These are phyloP conservation scores for Cruciata laevipes DNA, from an alignment of 257 asterid species.

Conservation along the genomic window DNA sequence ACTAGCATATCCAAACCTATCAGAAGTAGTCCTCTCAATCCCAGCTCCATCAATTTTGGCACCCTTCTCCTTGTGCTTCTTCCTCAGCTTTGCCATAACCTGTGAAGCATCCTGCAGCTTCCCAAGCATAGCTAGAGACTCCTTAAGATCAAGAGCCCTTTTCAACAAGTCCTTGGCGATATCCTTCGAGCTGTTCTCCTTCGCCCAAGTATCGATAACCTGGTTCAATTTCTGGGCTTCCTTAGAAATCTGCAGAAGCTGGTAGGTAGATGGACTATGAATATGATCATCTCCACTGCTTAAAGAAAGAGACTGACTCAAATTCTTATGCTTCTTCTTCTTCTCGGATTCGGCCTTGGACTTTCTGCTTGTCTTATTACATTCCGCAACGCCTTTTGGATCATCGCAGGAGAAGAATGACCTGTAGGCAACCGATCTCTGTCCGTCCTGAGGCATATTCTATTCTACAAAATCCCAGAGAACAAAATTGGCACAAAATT, in stretches of 20 bases:
- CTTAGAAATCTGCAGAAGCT: constrained; percentile 56
- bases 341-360: constrained; percentile 37
- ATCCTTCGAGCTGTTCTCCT: constrained; percentile 25
- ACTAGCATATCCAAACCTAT: constrained; percentile 23
- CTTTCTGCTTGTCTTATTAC: constrained; percentile 36
- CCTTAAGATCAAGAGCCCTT: constrained; percentile 67
- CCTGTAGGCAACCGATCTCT: constrained; percentile 54
- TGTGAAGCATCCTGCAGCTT: constrained; percentile 56
- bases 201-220: constrained; percentile 37
- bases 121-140: constrained; percentile 49
- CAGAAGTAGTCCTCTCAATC: constrained; percentile 24
- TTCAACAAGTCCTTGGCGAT: constrained; percentile 47
- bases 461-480: constrained; percentile 18
- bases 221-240: constrained; percentile 47
- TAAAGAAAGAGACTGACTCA: constrained; percentile 17
- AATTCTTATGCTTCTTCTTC: constrained; percentile 21
- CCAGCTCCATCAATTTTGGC: constrained; percentile 12
- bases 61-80: constrained; percentile 27
- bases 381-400: constrained; percentile 62
- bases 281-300: constrained; percentile 19
- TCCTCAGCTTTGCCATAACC: constrained; percentile 31
- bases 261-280: constrained; percentile 34
- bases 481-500: constrained; percentile 13
- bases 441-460: constrained; percentile 62
- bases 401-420: constrained; percentile 68